A percentile compares a stretch with the other conserved stretches of the same genome.
Conservation (phyloP, 2,329 filamentous ascomycete species). For the Xylaria sp. region DNA sequence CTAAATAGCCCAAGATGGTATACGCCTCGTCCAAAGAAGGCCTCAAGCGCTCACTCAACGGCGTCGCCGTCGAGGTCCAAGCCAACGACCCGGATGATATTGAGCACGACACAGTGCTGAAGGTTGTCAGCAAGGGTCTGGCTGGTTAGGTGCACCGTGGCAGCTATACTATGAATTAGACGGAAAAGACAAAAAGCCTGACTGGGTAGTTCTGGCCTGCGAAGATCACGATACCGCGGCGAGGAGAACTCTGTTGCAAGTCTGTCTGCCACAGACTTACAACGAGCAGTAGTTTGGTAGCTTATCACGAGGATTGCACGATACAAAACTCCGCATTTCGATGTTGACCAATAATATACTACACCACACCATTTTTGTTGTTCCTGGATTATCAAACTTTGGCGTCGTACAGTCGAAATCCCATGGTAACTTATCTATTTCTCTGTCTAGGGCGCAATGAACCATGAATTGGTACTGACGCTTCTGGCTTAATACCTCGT, state of each 20-base stretch:
- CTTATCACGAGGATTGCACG: constrained; percentile 47
- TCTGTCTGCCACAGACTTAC: constrained; percentile 37
- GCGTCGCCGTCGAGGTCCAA: constrained; percentile 80
- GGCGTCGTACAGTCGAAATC: constrained; percentile 37
- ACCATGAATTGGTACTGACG: neutral
- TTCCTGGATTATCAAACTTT: constrained; percentile 48
- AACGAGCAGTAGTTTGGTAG: constrained; percentile 44
- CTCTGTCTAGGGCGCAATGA: neutral
- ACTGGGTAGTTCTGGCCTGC: constrained; percentile 38
- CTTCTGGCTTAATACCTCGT: neutral
- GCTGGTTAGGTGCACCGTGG: constrained; percentile 55
- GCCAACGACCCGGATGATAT: constrained; percentile 87
- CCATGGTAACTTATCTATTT: constrained; percentile 21
- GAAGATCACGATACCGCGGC: constrained; percentile 46
- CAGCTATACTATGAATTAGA: constrained; percentile 28
- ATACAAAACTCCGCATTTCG: constrained; percentile 50
- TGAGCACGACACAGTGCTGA: constrained; percentile 78
- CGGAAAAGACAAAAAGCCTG: constrained; percentile 27
- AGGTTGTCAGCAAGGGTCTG: constrained; percentile 71
- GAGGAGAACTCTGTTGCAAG: constrained; percentile 34
- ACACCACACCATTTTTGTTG: constrained; percentile 48
- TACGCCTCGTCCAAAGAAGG: constrained; percentile 91
- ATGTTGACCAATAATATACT: constrained; percentile 51
- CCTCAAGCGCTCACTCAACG: constrained; percentile 81
- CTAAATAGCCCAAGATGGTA: constrained; percentile 80